Evolutionary conservation across 495 filamentous ascomycete species (phyloP), one percentile per base, ranked within the genome.

Genomic region (Tirmania nivea): DNA sequence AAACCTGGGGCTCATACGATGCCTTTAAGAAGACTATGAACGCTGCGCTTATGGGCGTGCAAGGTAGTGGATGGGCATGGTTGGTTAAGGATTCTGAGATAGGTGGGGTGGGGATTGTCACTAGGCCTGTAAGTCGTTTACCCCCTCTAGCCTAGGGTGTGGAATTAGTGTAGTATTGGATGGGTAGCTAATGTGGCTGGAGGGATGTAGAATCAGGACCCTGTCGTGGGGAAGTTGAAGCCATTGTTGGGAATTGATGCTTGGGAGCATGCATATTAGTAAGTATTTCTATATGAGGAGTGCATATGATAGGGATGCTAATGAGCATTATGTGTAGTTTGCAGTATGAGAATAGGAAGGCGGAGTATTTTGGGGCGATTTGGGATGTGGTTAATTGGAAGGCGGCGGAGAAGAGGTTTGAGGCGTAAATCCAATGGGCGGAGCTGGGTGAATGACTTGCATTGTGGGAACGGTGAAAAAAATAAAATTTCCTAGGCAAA

Each of bases 331-430:
- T 31, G 25, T 31, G 19, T 60, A 81, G 76, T 70, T 73, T 97
- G 54, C 86, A 97, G 73, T 97, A 97, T 69, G 76, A 94, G 75
- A 97, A 96, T 73, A 82, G 89, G 65, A 97, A 97, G 78, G 90
- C 84, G 52, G 92, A 95, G 68, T 97, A 97, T 72, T 94, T 97
- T 69, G 77, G 77, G 54, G 86, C 86, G 54, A 83, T 97, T 66
- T 97, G 90, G 90, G 86, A 95, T 58, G 86, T 97, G 49, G 75
- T 97, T 61, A 96, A 96, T 73, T 97, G 90, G 90, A 90, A 89
- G 75, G 75, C 81, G 39, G 90, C 82, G 36, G 92, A 93, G 75
- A 76, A 82, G 68, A 78, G 90, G 54, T 90, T 89, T 64, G 59
- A 55, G 35, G 62, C 52, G 39, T 63, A 63, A 45, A 45, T 45